Evolutionary conservation across 2,329 filamentous ascomycete species (phyloP), one percentile per base, ranked within the genome.

Genomic region (Fusarium sterilihyphosum): DNA sequence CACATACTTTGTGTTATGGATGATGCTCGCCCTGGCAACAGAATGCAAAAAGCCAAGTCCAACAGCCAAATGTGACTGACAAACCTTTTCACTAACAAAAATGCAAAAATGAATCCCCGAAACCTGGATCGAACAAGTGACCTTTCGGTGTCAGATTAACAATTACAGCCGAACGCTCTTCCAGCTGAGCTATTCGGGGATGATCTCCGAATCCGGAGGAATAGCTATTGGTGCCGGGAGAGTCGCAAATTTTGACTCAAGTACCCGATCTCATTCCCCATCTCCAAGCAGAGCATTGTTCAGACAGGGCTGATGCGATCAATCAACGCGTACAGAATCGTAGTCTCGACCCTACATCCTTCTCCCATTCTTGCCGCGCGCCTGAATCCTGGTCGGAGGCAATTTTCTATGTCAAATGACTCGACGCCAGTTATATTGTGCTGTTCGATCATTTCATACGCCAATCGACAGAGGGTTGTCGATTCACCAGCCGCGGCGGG

Each of bases 271-370:
- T 3, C 3, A 8, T 1, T 37, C 0, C 11, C 5, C 7, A 6
- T 16, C 41, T 4, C 24, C 2, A 17, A 24, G 5, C 22, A 18
- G 22, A 14, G 7, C 20, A 10, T 10, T 17, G 8, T 18, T 41
- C 8, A 41, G 20, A 43, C 37, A n/a, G 52, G 52, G 11, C 9
- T 56, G 35, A 73, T 67, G 29, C 56, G 56, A 44, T 70, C 70
- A 33, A 73, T 50, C n/a, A 70, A 54, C 16, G 54, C 56, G 31
- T 67, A 70, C 12, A 73, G 50, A 24, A 73, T 49, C 31, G 58
- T 47, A 14, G 58, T 73, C 14, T 73, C 59, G 14, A 73, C 67
- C n/a, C 70, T 65, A 13, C 70, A 70, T 22, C 62, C 67, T 41
- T 73, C 62, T 8, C 54, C 67, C 14, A 18, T 20, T 31, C 14